Base-by-base conservation (phyloP, 352 stramenopile species). In the Blastocystis sp. region DNA sequence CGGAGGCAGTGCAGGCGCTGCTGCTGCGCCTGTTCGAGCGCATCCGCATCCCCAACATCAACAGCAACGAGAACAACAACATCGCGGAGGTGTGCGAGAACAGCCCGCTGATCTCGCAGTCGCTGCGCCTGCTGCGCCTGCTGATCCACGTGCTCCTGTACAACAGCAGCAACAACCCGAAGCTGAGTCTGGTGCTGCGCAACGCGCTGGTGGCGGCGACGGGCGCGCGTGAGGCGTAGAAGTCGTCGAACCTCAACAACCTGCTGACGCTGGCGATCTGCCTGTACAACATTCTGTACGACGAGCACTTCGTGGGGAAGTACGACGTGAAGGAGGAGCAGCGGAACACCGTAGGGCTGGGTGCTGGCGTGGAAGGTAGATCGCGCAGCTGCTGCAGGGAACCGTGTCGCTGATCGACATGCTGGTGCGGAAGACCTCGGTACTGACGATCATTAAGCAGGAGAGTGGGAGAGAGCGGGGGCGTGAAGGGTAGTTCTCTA, bases 181-280 rank as follows among this genome's bases (percentile, higher is more conserved):
- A 84, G 34, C 74, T 84, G 53, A 52, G 52, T 34, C 10, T 67
- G 10, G 69, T 84, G 53, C 53, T 84, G 28, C 59, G 74, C 56
- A 69, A 69, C 48, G 59, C 53, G 21, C 74, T 84, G 21, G 74
- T 84, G 40, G 17, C 19, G 28, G n/a, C 40, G n/a, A 17, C 17
- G 41, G 17, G 61, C 19, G n/a, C 21, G 41, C 65, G 34, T 60
- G 61, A 84, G 4, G 48, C 14, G 60, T 52, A 84, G 74, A 84
- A 84, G 34, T 53, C 56, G 53, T 38, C 65, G 0, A 84, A 84
- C 74, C 67, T 84, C 74, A 70, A 23, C 52, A 84, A 67, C 48
- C 14, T 84, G 23, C 53, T 84, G 14, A 52, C 74, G 34, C n/a
- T 84, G 14, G 53, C 28, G n/a, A 67, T 84, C 48, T 62, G 61